Percentiles rank a stretch among this genome's conserved stretches.
Evolutionary conservation across 306 rosid species (phyloP).

Genomic region (Prunus salicina): DNA sequence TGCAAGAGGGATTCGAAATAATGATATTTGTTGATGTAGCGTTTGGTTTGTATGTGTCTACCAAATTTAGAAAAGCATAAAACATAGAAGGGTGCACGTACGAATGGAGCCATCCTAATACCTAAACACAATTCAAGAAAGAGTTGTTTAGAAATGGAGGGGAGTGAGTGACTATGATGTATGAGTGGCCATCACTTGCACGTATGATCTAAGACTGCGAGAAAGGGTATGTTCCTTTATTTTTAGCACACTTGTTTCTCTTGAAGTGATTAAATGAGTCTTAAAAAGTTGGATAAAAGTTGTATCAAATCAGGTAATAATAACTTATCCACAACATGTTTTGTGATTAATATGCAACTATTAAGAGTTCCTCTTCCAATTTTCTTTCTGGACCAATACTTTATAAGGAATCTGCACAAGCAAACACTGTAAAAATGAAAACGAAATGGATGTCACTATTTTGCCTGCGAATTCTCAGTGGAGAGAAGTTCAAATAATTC

Average conservation of each 20-base stretch:
- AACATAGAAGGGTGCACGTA: not conserved
- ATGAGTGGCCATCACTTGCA: not conserved
- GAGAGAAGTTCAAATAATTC: slow-evolving; percentile 40
- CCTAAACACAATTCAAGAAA: not conserved
- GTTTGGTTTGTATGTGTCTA: not conserved
- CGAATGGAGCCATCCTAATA: not conserved
- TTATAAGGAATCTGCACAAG: not conserved
- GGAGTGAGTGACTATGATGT: not conserved
- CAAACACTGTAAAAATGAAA: not conserved
- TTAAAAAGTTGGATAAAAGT: not conserved
- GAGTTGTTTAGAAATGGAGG: not conserved
- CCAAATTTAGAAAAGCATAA: not conserved
- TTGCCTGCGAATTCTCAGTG: slow-evolving; percentile 50
- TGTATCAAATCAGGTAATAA: not conserved
- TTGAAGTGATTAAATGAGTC: too few relatives aligned
- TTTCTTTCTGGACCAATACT: too few relatives aligned
- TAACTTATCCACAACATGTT: too few relatives aligned
- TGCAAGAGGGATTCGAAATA: too few relatives aligned
- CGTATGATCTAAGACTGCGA: not conserved
- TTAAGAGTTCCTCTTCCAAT: too few relatives aligned
- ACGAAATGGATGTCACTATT: slow-evolving; percentile 31
- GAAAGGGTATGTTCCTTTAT: not conserved
- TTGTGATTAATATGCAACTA: too few relatives aligned
- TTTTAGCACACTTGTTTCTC: too few relatives aligned
- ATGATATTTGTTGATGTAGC: too few relatives aligned